Conservation (phyloP, 2,329 filamentous ascomycete genomes). For the Hypoxylon sp. region DNA sequence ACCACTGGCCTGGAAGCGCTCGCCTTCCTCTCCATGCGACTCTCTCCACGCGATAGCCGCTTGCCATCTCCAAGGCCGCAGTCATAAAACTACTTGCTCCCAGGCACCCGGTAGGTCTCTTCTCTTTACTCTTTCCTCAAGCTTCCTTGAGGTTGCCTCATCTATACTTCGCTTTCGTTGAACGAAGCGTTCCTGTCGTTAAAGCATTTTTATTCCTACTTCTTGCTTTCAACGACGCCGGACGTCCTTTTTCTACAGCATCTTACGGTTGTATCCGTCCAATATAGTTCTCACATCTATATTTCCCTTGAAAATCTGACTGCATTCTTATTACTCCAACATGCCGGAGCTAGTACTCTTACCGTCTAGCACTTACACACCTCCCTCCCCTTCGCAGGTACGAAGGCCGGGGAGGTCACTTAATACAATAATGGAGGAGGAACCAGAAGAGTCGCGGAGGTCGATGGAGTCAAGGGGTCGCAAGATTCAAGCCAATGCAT, state of each 20-base stretch:
- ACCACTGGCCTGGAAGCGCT: slow-evolving; percentile 51
- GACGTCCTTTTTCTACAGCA: slow-evolving; percentile 52
- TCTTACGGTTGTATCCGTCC: slow-evolving; percentile 43
- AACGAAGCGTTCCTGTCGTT: slow-evolving; percentile 63
- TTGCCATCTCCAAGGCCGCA: slow-evolving; percentile 42
- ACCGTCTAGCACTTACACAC: slow-evolving; percentile 60
- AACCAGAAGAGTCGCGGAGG: slow-evolving; percentile 58
- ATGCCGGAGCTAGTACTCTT: slow-evolving; percentile 65
- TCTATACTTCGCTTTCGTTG: slow-evolving; percentile 61
- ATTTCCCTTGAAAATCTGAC: slow-evolving; percentile 45
- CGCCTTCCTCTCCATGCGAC: slow-evolving; percentile 41
- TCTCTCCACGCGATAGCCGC: slow-evolving; percentile 52
- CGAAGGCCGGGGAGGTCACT: slow-evolving; percentile 67
- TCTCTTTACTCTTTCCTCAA: slow-evolving; percentile 49
- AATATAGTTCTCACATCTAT: slow-evolving; percentile 39
- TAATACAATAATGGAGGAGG: slow-evolving; percentile 77
- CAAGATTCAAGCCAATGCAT: slow-evolving; percentile 51
- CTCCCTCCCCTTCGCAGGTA: slow-evolving; percentile 69
- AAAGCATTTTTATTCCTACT: slow-evolving; percentile 49
- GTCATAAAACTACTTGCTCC: slow-evolving; percentile 54
- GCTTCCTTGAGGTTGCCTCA: slow-evolving; percentile 54
- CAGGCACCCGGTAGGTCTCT: slow-evolving; percentile 46
- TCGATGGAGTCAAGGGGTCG: slow-evolving; percentile 50
- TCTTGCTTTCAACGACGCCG: slow-evolving; percentile 54
- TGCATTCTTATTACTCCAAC: slow-evolving; percentile 50